Evolutionary conservation across 2,329 filamentous ascomycete species (phyloP).

Genomic region (Talaromyces sp.): DNA sequence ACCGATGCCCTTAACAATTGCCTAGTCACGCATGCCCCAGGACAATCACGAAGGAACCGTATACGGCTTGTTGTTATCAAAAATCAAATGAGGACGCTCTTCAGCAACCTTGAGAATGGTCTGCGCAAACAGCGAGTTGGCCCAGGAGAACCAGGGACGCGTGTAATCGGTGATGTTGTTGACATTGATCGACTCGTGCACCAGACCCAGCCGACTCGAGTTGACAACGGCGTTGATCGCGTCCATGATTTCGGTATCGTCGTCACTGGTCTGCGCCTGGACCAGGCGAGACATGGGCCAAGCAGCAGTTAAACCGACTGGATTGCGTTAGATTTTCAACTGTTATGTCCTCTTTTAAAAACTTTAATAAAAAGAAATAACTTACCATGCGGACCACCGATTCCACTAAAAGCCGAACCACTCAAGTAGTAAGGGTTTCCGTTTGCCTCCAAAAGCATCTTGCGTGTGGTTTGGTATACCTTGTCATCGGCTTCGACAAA

Average conservation of each 20-base stretch:
- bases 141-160: slow-evolving; percentile 94
- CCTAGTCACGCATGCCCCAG: neutral
- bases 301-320: slow-evolving; percentile 76
- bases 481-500: slow-evolving; percentile 55
- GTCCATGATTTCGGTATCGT: slow-evolving; percentile 71
- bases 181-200: slow-evolving; percentile 91
- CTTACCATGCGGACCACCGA: slow-evolving; percentile 68
- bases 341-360: too few relatives aligned
- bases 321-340: neutral
- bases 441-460: slow-evolving; percentile 65
- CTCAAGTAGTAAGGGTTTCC: slow-evolving; percentile 86
- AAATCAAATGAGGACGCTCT: slow-evolving; percentile 82
- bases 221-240: slow-evolving; percentile 69
- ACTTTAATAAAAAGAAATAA: too few relatives aligned
- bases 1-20: neutral
- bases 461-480: slow-evolving; percentile 82
- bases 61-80: slow-evolving; percentile 50
- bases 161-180: slow-evolving; percentile 66
- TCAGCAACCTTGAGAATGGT: slow-evolving; percentile 85
- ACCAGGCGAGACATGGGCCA: slow-evolving; percentile 96
- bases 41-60: slow-evolving; percentile 1
- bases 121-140: slow-evolving; percentile 91
- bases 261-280: slow-evolving; percentile 80
- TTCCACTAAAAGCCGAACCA: slow-evolving; percentile 73
- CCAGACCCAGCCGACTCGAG: slow-evolving; percentile 68